These are phyloP conservation scores for Teunomyces tritomae DNA, from an alignment of 805 yeast genomes.

Conservation along the genomic window DNA sequence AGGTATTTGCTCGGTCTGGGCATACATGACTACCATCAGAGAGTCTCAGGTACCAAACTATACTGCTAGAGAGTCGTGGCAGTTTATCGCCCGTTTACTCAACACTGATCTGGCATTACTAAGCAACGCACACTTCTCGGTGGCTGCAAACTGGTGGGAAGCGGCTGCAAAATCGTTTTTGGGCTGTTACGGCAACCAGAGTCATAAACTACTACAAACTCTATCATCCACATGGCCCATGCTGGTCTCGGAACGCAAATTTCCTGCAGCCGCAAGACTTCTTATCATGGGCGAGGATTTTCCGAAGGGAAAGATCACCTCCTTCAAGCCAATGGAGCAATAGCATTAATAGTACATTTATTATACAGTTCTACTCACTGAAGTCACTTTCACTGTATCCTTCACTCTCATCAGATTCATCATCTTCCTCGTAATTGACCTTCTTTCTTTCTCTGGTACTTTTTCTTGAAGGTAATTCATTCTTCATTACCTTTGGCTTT, in stretches of 20 bases:
- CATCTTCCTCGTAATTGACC: constrained; percentile 33
- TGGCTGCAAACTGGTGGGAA: constrained; percentile 91
- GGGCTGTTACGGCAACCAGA: constrained; percentile 66
- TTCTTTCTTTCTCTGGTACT: constrained; percentile 36
- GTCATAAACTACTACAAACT: constrained; percentile 52
- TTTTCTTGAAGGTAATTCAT: constrained; percentile 36
- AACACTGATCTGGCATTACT: constrained; percentile 53
- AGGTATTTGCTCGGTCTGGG: constrained; percentile 81
- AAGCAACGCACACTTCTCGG: constrained; percentile 66
- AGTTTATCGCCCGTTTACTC: constrained; percentile 64
- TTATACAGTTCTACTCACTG: constrained; percentile 42
- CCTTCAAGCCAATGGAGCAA: constrained; percentile 43
- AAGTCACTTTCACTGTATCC: constrained; percentile 7
- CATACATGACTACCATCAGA: constrained; percentile 58
- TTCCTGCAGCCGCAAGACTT: constrained; percentile 78
- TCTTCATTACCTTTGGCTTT: constrained; percentile 19
- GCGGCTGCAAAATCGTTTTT: constrained; percentile 60
- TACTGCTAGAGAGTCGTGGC: constrained; percentile 51
- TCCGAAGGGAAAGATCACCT: constrained; percentile 46
- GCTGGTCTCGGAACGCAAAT: constrained; percentile 49
- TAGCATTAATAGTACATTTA: constrained; percentile 16
- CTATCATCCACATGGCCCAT: constrained; percentile 52
- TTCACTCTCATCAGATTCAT: background rate
- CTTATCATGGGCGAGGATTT: constrained; percentile 80
- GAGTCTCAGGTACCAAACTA: constrained; percentile 17